Evolutionary conservation across 176 grass and related monocot genomes (phyloP).

Genomic region (Eragrostis curvula): DNA sequence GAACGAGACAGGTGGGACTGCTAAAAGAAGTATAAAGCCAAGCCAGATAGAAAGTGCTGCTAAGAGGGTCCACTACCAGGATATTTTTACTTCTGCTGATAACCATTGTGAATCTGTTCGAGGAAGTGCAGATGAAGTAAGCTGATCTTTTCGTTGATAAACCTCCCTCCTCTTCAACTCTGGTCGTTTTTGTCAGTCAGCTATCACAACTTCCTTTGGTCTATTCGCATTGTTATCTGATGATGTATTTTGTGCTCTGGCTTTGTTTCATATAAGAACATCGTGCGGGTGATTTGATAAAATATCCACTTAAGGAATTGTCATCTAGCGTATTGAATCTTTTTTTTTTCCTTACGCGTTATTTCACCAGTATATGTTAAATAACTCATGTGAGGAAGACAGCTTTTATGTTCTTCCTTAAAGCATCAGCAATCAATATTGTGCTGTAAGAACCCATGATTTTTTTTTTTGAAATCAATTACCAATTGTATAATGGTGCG

Average conservation of each 20-base stretch:
- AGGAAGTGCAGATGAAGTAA: conserved; percentile 41
- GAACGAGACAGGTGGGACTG: conserved; percentile 36
- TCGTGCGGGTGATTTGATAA: background rate
- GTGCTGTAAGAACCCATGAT: background rate
- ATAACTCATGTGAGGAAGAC: background rate
- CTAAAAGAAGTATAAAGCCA: conserved; percentile 61
- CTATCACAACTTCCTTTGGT: conserved; percentile 21
- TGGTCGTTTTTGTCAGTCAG: conserved; percentile 5
- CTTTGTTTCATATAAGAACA: background rate
- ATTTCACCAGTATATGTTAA: background rate
- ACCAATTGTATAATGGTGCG: background rate
- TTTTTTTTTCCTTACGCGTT: background rate
- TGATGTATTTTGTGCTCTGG: background rate
- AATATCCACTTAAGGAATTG: background rate
- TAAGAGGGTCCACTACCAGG: conserved; percentile 58
- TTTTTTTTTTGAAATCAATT: background rate
- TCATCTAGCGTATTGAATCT: background rate
- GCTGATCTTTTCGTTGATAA: conserved; percentile 8
- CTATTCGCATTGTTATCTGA: conserved; percentile 3
- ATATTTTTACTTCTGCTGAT: conserved; percentile 37
- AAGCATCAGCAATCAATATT: conserved; percentile 3
- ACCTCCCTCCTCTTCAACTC: no score
- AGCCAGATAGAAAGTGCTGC: conserved; percentile 51
- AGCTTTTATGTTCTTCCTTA: background rate
- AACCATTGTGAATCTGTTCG: conserved; percentile 26